These are phyloP conservation scores for Tolypocladium inflatum DNA, from an alignment of 2,329 filamentous ascomycete species.

Conservation along the genomic window DNA sequence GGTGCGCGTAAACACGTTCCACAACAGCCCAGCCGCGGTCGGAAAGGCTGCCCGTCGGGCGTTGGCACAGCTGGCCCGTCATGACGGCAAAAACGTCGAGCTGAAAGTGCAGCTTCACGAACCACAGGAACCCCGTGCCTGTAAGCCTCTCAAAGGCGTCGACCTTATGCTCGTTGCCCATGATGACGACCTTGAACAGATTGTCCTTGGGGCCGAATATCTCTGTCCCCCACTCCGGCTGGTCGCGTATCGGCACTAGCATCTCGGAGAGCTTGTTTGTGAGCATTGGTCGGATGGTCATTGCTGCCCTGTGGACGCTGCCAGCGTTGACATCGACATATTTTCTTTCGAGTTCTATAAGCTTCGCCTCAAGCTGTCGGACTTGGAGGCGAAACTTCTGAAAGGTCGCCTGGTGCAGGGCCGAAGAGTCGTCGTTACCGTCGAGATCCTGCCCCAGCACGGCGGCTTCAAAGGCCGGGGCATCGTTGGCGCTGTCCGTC, in stretches of 20 bases:
- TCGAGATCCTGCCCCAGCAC: conserved; percentile 34
- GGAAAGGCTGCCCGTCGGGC: conserved; percentile 37
- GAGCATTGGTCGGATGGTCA: conserved; percentile 36
- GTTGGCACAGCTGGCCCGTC: conserved; percentile 41
- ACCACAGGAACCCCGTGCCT: conserved; percentile 45
- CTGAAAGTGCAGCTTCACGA: conserved; percentile 44
- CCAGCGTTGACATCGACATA: conserved; percentile 43
- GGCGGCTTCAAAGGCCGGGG: conserved; percentile 38
- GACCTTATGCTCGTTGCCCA: conserved; percentile 36
- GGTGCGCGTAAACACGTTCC: conserved; percentile 35
- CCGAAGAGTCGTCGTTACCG: conserved; percentile 12
- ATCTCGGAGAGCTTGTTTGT: conserved; percentile 39
- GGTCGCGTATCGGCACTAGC: conserved; percentile 34
- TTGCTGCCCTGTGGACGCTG: conserved; percentile 40
- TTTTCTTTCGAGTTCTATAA: conserved; percentile 36
- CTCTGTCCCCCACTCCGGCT: conserved; percentile 40
- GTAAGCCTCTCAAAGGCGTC: conserved; percentile 31
- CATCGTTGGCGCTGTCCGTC: conserved; percentile 29
- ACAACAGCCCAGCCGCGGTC: conserved; percentile 44
- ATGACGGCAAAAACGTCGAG: conserved; percentile 46
- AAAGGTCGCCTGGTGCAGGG: conserved; percentile 13
- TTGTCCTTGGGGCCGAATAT: conserved; percentile 40
- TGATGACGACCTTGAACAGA: conserved; percentile 44
- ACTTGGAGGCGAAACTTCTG: conserved; percentile 33
- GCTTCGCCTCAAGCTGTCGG: conserved; percentile 28